Evolutionary conservation across 495 filamentous ascomycete genomes (phyloP).

Genomic region (Podospora appendiculata): DNA sequence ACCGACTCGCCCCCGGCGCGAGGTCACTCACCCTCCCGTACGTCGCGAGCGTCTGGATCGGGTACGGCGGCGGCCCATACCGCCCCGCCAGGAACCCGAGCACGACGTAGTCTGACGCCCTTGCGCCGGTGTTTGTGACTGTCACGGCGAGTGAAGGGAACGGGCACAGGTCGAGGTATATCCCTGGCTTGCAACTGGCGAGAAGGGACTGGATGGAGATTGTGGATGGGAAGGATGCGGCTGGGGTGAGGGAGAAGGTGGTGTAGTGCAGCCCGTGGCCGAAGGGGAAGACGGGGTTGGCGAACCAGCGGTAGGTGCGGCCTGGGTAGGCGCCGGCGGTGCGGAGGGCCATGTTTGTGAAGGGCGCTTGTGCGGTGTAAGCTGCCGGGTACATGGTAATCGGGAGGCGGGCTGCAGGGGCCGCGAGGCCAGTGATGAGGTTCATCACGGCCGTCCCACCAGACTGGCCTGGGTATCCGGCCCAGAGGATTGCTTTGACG

Average conservation of each 20-base stretch:
- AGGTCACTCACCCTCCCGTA: conserved; percentile 48
- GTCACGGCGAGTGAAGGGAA: conserved; percentile 30
- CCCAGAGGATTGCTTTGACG: conserved; percentile 46
- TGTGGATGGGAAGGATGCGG: conserved; percentile 22
- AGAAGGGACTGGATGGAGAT: conserved; percentile 24
- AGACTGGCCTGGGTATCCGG: conserved; percentile 50
- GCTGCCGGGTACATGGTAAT: conserved; percentile 45
- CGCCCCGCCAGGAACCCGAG: conserved; percentile 49
- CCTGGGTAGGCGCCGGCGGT: conserved; percentile 16
- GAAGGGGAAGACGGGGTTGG: conserved; percentile 34
- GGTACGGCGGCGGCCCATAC: conserved; percentile 51
- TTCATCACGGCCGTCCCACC: conserved; percentile 45
- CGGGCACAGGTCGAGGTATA: conserved; percentile 35
- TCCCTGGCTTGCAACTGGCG: conserved; percentile 17
- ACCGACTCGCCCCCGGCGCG: conserved; percentile 26
- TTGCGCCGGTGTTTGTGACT: conserved; percentile 45
- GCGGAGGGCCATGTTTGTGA: conserved; percentile 37
- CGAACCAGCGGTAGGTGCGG: conserved; percentile 41
- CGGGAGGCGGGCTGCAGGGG: conserved; percentile 53
- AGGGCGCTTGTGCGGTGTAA: conserved; percentile 29
- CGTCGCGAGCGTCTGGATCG: conserved; percentile 55
- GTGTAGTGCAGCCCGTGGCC: conserved; percentile 45
- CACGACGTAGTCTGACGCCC: conserved; percentile 51
- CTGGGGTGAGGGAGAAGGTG: conserved; percentile 41
- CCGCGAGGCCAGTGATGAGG: conserved; percentile 41